Evolutionary conservation across 2,329 filamentous ascomycete species (phyloP).

Genomic region (Colletotrichum sp.): DNA sequence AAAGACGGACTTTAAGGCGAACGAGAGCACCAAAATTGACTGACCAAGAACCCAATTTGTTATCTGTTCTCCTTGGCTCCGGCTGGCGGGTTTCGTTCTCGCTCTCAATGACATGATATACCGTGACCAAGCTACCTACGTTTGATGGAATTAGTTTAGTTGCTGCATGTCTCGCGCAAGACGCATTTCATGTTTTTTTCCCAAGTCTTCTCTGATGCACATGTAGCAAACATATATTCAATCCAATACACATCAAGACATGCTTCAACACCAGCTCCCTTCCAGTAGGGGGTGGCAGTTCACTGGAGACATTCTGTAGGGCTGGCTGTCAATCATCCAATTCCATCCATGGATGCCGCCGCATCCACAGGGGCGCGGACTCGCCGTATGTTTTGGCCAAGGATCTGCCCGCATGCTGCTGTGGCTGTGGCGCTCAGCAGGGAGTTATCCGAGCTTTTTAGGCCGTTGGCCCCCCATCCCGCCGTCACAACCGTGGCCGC

Average conservation of each 20-base stretch:
- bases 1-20: neutral
- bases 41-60: neutral
- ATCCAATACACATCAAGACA: neutral
- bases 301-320: neutral
- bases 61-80: neutral
- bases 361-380: neutral
- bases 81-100: neutral
- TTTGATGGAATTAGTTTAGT: neutral
- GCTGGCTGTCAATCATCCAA: neutral
- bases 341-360: neutral
- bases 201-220: neutral
- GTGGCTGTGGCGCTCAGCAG: slow-evolving; percentile 16
- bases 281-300: neutral
- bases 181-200: neutral
- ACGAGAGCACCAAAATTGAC: too few species aligned
- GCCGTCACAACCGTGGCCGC: neutral
- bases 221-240: neutral
- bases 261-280: neutral
- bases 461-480: neutral
- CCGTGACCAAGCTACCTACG: too few species aligned
- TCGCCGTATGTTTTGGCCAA: slow-evolving; percentile 7
- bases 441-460: neutral
- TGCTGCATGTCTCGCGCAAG: neutral
- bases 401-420: neutral
- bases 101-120: neutral